A percentile compares a stretch with the other conserved stretches of the same genome.
These are phyloP conservation scores for Aspergillus ochraceoroseus DNA, from an alignment of 2,329 filamentous ascomycete species.

Conservation along the genomic window DNA sequence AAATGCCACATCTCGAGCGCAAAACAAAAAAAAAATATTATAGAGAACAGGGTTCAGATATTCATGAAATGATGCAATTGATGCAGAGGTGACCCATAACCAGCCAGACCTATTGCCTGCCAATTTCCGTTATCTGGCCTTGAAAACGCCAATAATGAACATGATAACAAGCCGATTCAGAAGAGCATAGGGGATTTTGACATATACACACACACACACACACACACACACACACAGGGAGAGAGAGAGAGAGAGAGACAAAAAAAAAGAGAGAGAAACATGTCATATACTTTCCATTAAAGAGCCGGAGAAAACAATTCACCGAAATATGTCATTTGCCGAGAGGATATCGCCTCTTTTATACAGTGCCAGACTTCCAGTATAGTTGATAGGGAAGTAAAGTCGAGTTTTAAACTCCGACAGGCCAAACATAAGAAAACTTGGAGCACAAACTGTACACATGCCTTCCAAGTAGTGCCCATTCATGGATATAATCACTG, in stretches of 20 bases:
- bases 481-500: slow-evolving; percentile 4
- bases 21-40: too few species aligned
- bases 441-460: slow-evolving; percentile 16
- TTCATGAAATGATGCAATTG: too few species aligned
- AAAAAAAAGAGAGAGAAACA: slow-evolving; percentile 11
- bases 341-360: slow-evolving; percentile 19
- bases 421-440: slow-evolving; percentile 9
- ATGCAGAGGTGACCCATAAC: too few species aligned
- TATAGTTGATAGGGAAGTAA: slow-evolving; percentile 7
- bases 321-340: slow-evolving; percentile 18
- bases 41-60: too few species aligned
- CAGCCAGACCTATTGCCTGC: slow-evolving; percentile 18
- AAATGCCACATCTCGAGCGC: too few species aligned
- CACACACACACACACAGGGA: too few species aligned
- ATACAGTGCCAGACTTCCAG: slow-evolving; percentile 16
- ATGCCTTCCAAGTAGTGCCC: slow-evolving; percentile 7
- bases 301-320: slow-evolving; percentile 12
- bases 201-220: slow-evolving; percentile 7
- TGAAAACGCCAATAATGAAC: slow-evolving; percentile 25
- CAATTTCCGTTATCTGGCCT: slow-evolving; percentile 21
- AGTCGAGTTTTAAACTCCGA: slow-evolving; percentile 5
- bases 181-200: slow-evolving; percentile 5
- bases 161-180: slow-evolving; percentile 11
- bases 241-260: too few species aligned
- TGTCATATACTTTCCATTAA: slow-evolving; percentile 22